Conservation (phyloP, 306 rosid genomes). For the Rosa persica region DNA sequence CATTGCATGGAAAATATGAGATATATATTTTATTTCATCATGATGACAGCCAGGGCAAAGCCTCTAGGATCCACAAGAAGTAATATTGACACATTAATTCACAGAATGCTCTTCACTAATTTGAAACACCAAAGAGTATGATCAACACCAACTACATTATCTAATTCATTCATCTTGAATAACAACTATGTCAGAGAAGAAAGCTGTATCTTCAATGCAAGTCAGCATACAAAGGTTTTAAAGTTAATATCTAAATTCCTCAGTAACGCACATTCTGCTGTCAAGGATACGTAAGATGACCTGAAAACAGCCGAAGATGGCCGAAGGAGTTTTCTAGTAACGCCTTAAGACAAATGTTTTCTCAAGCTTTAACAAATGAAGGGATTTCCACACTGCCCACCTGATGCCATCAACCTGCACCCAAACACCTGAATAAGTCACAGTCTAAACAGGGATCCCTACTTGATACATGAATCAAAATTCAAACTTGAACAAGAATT, state of each 20-base stretch:
- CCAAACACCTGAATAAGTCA: constrained; percentile 25
- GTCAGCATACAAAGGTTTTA: constrained; percentile 11
- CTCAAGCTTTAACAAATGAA: neutral
- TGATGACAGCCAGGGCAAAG: neutral
- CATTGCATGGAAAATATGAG: neutral
- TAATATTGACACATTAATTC: too few species aligned
- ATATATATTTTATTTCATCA: neutral
- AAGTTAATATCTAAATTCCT: neutral
- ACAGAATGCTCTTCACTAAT: neutral
- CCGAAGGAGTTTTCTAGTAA: neutral
- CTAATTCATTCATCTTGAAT: neutral
- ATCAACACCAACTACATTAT: neutral
- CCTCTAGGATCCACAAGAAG: neutral
- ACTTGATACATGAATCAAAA: neutral
- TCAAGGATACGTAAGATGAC: constrained; percentile 7
- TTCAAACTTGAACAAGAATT: neutral
- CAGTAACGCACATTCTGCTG: neutral
- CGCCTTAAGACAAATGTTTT: constrained; percentile 6
- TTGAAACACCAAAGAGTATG: neutral
- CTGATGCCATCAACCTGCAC: constrained; percentile 13
- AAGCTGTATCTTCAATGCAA: neutral
- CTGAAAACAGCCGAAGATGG: constrained; percentile 8
- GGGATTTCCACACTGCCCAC: neutral
- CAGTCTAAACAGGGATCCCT: neutral
- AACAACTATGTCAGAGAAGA: neutral